Evolutionary conservation across 2,329 filamentous ascomycete species (phyloP).

Genomic region (Ascochyta rabiei): DNA sequence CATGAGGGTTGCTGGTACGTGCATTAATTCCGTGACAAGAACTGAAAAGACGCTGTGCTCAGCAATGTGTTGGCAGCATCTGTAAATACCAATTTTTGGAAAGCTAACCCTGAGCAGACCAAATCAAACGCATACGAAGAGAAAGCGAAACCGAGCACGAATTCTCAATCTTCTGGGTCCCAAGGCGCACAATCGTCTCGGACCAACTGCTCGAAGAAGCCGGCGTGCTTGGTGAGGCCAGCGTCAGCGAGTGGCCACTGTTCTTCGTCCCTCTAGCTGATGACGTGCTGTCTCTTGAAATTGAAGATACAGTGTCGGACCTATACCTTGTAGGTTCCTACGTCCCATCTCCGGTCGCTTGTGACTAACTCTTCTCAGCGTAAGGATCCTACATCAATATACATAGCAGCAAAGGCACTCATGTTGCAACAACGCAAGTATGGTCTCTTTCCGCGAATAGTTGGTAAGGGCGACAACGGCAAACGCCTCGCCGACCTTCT

Average conservation of each 20-base stretch:
- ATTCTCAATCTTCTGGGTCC: slow-evolving; percentile 96
- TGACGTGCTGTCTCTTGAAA: slow-evolving; percentile 87
- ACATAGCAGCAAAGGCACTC: slow-evolving; percentile 84
- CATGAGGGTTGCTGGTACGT: slow-evolving; percentile 82
- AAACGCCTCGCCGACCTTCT: slow-evolving; percentile 87
- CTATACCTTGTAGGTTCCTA: slow-evolving; percentile 70
- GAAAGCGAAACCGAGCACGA: slow-evolving; percentile 92
- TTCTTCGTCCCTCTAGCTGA: slow-evolving; percentile 91
- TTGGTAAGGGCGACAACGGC: slow-evolving; percentile 94
- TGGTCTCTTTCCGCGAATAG: slow-evolving; percentile 91
- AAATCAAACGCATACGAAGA: slow-evolving; percentile 87
- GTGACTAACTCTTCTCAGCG: slow-evolving; percentile 54
- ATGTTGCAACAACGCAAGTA: slow-evolving; percentile 94
- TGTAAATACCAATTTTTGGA: too few species aligned
- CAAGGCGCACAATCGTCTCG: slow-evolving; percentile 86
- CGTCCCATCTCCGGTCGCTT: background rate
- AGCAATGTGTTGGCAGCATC: background rate
- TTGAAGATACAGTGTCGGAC: slow-evolving; percentile 85
- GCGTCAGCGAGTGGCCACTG: slow-evolving; percentile 82
- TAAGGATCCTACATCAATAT: slow-evolving; percentile 90
- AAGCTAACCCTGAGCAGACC: slow-evolving; percentile 62
- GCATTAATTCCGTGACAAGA: slow-evolving; percentile 6
- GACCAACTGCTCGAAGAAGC: slow-evolving; percentile 91
- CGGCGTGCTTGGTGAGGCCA: slow-evolving; percentile 91
- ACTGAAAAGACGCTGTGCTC: background rate